Evolutionary conservation across 257 asterid genomes (phyloP).

Genomic region (Parsonsia alboflavescens): DNA sequence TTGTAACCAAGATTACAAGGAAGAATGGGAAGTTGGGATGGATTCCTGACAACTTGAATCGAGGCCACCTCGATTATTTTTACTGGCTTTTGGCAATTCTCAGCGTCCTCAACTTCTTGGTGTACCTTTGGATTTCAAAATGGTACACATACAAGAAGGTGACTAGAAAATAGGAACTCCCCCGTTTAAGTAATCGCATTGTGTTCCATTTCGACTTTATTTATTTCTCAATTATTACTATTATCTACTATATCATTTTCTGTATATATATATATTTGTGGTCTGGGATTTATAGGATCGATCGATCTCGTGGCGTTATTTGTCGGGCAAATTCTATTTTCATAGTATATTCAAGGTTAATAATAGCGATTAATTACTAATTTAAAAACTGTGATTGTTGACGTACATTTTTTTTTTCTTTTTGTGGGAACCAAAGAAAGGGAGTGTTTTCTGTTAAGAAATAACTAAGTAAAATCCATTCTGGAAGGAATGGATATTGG

Average conservation of each 20-base stretch:
- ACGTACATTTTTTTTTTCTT: background rate
- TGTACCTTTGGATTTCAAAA: slow-evolving; percentile 39
- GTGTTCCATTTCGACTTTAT: background rate
- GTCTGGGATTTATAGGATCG: background rate
- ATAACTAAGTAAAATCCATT: slow-evolving; percentile 7
- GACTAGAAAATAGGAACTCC: background rate
- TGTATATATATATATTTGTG: background rate
- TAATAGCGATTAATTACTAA: no score
- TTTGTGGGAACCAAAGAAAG: background rate
- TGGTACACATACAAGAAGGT: slow-evolving; percentile 64
- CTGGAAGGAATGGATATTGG: slow-evolving; percentile 19
- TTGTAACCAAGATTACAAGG: slow-evolving; percentile 49
- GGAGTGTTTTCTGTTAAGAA: background rate
- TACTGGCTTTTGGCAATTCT: slow-evolving; percentile 61
- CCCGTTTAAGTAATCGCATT: background rate
- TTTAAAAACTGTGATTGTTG: no score
- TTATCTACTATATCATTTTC: no score
- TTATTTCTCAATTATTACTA: background rate
- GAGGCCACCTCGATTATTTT: slow-evolving; percentile 82
- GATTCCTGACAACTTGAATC: slow-evolving; percentile 72
- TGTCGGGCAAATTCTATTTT: no score
- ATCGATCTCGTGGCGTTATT: no score
- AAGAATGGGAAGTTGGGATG: slow-evolving; percentile 54
- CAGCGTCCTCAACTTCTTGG: slow-evolving; percentile 52
- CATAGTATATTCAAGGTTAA: no score